Base-by-base conservation (phyloP, 768 basidiomycete species). In the Mycena sanguinolenta region DNA sequence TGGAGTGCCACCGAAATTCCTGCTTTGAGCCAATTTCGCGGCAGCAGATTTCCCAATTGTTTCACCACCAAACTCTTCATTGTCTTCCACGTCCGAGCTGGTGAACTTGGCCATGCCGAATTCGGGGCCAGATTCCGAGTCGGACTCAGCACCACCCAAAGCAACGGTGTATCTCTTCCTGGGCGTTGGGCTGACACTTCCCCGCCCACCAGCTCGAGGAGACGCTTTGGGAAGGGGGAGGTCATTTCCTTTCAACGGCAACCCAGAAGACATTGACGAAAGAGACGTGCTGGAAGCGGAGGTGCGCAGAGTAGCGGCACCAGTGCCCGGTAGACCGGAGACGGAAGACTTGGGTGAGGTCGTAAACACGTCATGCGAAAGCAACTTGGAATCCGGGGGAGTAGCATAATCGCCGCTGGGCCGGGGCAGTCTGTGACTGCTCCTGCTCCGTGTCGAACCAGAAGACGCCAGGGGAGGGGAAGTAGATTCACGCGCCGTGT, bases 161-260 rank as follows among this genome's bases (percentile, higher is more conserved):
- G 95, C 94, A 36, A 95, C 94, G 0, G 95, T 95, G 76, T 96
- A 95, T 44, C 95, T 86, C 75, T 96, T 96, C 69, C 94, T 82
- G 2, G 95, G 93, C 4, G 92, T 94, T 2, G 91, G 89, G 65
- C 90, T 90, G 63, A 90, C 85, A 74, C 90, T 92, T 6, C 84
- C 82, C 19, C 85, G 86, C 23, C 90, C 82, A 52, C 90, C 79
- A 7, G 77, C 74, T 23, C 78, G 71, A 12, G 76, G 68, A 65
- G 71, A 69, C 38, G 63, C 68, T 80, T 86, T 1, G 86, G 88
- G 44, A 63, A 73, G 12, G 74, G 78, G 34, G 73, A 79, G 25
- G 67, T 70, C 55, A 70, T 68, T 50, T 36, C 64, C 62, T 57
- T 74, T 73, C 32, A 57, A 17, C 9, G 74, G 75, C 21, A 76